Evolutionary conservation across 176 grass and related monocot genomes (phyloP).

Genomic region (Hsuehochloa calcarea): DNA sequence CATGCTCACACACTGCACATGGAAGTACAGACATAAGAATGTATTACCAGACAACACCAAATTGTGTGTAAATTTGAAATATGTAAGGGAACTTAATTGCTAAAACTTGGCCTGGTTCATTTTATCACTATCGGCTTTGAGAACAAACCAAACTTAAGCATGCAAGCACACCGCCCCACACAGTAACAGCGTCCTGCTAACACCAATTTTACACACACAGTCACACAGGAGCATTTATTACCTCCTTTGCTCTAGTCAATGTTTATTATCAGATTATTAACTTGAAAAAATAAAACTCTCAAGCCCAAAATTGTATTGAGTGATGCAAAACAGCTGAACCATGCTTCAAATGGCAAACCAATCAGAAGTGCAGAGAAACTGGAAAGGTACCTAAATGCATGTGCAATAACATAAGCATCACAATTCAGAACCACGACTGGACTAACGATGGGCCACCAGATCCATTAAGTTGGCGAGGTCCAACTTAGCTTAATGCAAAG

Average conservation of each 20-base stretch:
- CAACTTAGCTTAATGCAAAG: not conserved
- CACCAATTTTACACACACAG: not conserved
- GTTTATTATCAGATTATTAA: not conserved
- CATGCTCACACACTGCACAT: slow-evolving; percentile 85
- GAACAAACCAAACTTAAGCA: not conserved
- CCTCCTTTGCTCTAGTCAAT: not conserved
- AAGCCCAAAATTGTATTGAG: not conserved
- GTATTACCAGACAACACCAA: not conserved
- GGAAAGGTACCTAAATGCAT: not conserved
- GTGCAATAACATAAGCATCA: not conserved
- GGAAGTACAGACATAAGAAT: slow-evolving; percentile 17
- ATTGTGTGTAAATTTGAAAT: not conserved
- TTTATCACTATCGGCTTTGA: not conserved
- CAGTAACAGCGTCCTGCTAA: not conserved
- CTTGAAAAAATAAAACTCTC: not conserved
- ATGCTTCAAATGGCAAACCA: not conserved
- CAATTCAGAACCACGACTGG: not conserved
- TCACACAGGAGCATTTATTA: not conserved
- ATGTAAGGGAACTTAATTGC: not conserved
- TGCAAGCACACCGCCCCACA: not conserved
- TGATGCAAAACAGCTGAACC: not conserved
- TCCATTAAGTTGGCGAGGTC: not conserved
- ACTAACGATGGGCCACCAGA: not conserved
- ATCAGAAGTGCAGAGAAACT: not conserved
- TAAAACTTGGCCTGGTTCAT: not conserved